These are phyloP conservation scores for Acrocalymma vagum DNA, from an alignment of 2,329 filamentous ascomycete species.

Conservation along the genomic window DNA sequence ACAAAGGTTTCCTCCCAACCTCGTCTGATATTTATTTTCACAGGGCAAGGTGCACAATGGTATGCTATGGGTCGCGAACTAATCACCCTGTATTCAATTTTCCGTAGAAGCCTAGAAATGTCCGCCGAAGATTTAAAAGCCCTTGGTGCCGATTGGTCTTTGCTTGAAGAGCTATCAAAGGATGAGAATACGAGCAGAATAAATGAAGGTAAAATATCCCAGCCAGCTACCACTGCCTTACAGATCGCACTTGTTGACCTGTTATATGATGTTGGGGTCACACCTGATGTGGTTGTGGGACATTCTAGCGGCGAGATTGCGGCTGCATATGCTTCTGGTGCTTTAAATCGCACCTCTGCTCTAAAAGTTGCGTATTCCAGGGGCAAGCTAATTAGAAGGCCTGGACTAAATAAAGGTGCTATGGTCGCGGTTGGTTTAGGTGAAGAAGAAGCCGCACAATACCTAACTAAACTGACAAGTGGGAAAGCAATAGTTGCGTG, in stretches of 20 bases:
- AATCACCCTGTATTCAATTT: constrained; percentile 8
- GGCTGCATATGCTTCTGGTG: constrained; percentile 31
- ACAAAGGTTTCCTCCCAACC: too few species aligned
- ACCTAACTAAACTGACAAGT: constrained; percentile 1
- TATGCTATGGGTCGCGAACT: constrained; percentile 49
- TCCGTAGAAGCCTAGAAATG: neutral
- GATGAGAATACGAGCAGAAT: constrained; percentile 5
- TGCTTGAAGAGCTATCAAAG: constrained; percentile 27
- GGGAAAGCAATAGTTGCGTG: constrained; percentile 29
- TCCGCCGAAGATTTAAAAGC: constrained; percentile 1
- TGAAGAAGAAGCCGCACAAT: neutral
- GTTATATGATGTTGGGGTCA: constrained; percentile 18
- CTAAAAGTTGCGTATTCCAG: constrained; percentile 22
- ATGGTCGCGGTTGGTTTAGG: constrained; percentile 6
- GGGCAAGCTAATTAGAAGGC: constrained; percentile 9
- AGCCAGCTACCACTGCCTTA: constrained; percentile 26
- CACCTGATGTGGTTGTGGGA: constrained; percentile 21
- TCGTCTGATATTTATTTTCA: too few species aligned
- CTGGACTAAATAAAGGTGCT: neutral
- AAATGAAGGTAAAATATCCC: constrained; percentile 9
- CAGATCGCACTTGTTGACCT: constrained; percentile 34
- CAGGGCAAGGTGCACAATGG: constrained; percentile 57
- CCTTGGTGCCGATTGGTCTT: constrained; percentile 5
- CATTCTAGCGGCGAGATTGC: constrained; percentile 33
- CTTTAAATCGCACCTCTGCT: constrained; percentile 5